These are phyloP conservation scores for Leccinellum luteum DNA, from an alignment of 768 basidiomycete genomes.

Conservation along the genomic window DNA sequence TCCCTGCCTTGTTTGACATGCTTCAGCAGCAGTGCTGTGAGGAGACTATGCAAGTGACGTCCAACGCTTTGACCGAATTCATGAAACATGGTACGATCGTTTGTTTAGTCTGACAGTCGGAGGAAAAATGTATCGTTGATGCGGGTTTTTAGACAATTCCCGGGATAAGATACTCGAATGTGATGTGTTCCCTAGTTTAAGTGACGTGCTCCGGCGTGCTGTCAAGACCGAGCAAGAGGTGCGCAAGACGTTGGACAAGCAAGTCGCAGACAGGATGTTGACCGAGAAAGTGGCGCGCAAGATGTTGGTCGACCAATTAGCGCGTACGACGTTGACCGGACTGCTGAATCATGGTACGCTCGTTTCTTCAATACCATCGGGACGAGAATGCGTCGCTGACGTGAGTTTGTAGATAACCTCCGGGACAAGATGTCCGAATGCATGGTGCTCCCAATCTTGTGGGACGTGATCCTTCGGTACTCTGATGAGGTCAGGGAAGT, in stretches of 20 bases:
- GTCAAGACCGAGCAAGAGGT: too few relatives aligned
- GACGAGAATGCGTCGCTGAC: background rate
- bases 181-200: constrained; percentile 12
- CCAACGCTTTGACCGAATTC: constrained; percentile 6
- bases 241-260: too few relatives aligned
- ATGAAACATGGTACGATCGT: constrained; percentile 18
- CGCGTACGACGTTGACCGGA: too few relatives aligned
- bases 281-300: too few relatives aligned
- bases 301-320: too few relatives aligned
- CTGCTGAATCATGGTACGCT: too few relatives aligned
- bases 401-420: constrained; percentile 13
- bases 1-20: too few relatives aligned
- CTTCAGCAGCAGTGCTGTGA: too few relatives aligned
- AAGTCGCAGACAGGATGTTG: too few relatives aligned
- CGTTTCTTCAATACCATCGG: too few relatives aligned
- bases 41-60: too few relatives aligned
- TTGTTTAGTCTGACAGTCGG: background rate
- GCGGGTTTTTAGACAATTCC: constrained; percentile 10
- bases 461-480: constrained; percentile 18
- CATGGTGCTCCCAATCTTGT: constrained; percentile 11
- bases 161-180: constrained; percentile 11
- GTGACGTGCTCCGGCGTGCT: constrained; percentile 21
- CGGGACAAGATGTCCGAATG: constrained; percentile 11
- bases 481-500: background rate
- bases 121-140: background rate